Base-by-base conservation (phyloP, 352 stramenopile genomes). In the Phytophthora agathidicida region DNA sequence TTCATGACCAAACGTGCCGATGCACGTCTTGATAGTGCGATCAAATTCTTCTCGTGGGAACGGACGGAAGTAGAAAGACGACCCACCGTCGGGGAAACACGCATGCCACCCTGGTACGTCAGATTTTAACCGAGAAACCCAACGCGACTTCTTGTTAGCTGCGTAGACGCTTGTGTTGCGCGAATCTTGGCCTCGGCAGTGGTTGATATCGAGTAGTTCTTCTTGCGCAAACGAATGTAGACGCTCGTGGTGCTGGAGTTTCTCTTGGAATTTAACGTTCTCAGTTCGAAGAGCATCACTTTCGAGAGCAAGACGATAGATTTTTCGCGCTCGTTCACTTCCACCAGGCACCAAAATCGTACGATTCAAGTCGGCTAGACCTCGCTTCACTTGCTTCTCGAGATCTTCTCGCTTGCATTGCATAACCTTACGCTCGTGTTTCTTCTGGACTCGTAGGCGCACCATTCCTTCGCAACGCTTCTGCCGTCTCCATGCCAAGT, bases 1-100 rank as follows among this genome's bases (percentile, higher is more conserved):
- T 6, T 32, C 23, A 32, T 6, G 6, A 32, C 27, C 27, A 32
- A 32, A 32, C 27, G 10, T 10, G 27, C 10, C 27, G 10, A 10
- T 10, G 27, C 27, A 10, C 10, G 6, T 32, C 4, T 55, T 48
- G 41, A 57, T 35, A 24, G 42, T 44, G 11, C 26, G 27, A 37
- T 66, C 46, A 35, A 51, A 61, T 27, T 66, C 53, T 16, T 47
- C 5, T 22, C 31, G 33, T 3, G 35, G 30, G 24, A 71, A 28
- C 16, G 46, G 61, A 14, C 57, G 19, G 31, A 57, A 71, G 33
- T 49, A 62, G 37, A 71, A 71, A 4, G 55, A 48, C 27, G 55
- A 55, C 8, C 42, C 54, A 5, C 54, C 61, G n/a, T 30, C 33
- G 17, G 32, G 11, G n/a, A 69, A 39, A 46, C 50, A 36, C 45